Conservation (phyloP, 306 rosid species). For the Carpinus viminea region DNA sequence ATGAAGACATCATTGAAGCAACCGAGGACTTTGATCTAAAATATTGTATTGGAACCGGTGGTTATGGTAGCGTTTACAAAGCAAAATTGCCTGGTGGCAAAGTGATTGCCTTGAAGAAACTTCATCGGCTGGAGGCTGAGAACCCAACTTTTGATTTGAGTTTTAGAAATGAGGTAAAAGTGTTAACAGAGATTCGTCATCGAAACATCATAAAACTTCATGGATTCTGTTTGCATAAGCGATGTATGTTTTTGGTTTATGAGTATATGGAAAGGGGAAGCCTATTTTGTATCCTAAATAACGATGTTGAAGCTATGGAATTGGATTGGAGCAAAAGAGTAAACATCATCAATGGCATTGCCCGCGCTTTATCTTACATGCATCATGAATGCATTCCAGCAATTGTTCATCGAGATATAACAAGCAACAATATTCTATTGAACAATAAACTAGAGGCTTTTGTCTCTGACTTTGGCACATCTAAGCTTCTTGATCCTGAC, state of each 20-base stretch:
- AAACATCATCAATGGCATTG: slow-evolving; percentile 3
- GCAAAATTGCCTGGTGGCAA: slow-evolving; percentile 3
- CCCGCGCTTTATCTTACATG: slow-evolving; percentile 22
- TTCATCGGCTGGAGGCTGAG: background rate
- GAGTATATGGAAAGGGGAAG: slow-evolving; percentile 30
- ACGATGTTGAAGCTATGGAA: slow-evolving; percentile 5
- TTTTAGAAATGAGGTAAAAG: slow-evolving; percentile 14
- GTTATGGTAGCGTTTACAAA: slow-evolving; percentile 1
- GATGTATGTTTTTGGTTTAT: slow-evolving; percentile 24
- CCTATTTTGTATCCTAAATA: background rate
- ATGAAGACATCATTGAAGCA: background rate
- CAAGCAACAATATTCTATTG: slow-evolving; percentile 21
- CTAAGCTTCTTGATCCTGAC: slow-evolving; percentile 19
- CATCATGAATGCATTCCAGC: slow-evolving; percentile 19
- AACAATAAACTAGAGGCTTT: slow-evolving; percentile 1
- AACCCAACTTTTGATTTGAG: background rate
- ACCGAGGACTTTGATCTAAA: background rate
- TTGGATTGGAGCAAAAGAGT: slow-evolving; percentile 22
- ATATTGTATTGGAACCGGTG: slow-evolving; percentile 19
- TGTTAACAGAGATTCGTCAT: slow-evolving; percentile 13
- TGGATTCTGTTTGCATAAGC: slow-evolving; percentile 23
- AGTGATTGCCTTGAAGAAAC: slow-evolving; percentile 27
- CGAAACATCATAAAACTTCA: slow-evolving; percentile 20
- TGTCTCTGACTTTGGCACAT: slow-evolving; percentile 14
- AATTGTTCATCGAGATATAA: slow-evolving; percentile 20